Conservation (phyloP, 805 yeast species). For the Candida andamanensis region DNA sequence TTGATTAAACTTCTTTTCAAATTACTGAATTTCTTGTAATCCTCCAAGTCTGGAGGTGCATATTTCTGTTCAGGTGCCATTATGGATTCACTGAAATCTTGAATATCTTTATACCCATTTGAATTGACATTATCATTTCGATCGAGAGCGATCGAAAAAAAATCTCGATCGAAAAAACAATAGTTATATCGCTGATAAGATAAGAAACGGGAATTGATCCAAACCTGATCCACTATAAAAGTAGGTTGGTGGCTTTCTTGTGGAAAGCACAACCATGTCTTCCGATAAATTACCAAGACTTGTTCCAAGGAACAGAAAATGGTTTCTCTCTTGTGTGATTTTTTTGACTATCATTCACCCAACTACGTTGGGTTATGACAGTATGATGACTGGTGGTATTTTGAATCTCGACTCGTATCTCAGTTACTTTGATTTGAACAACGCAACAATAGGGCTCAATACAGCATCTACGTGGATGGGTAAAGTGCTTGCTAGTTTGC, state of each 20-base stretch:
- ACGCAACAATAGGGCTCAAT: slow-evolving; percentile 10
- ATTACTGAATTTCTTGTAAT: slow-evolving; percentile 9
- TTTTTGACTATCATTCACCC: slow-evolving; percentile 9
- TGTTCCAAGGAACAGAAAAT: slow-evolving; percentile 7
- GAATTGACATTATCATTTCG: too few relatives aligned
- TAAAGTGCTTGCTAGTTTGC: slow-evolving; percentile 4
- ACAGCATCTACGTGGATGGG: slow-evolving; percentile 12
- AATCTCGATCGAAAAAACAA: too few relatives aligned
- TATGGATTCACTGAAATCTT: too few relatives aligned
- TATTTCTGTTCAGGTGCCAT: slow-evolving; percentile 7
- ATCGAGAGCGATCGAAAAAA: too few relatives aligned
- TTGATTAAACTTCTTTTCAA: slow-evolving; percentile 16
- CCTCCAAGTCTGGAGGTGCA: slow-evolving; percentile 8
- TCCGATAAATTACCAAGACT: slow-evolving; percentile 2
- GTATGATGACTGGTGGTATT: slow-evolving; percentile 9
- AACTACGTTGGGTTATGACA: slow-evolving; percentile 9
- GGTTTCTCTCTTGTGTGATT: slow-evolving; percentile 2
- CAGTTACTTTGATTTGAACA: slow-evolving; percentile 6
- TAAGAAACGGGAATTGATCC: neutral
- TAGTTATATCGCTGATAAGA: neutral
- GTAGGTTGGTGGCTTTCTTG: neutral
- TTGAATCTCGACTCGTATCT: slow-evolving; percentile 9
- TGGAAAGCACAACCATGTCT: too few relatives aligned
- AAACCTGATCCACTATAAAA: too few relatives aligned
- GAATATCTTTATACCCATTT: too few relatives aligned